phyloP scores from a whole-genome alignment of 768 basidiomycete genomes.

The Podaxis sp. region DNA sequence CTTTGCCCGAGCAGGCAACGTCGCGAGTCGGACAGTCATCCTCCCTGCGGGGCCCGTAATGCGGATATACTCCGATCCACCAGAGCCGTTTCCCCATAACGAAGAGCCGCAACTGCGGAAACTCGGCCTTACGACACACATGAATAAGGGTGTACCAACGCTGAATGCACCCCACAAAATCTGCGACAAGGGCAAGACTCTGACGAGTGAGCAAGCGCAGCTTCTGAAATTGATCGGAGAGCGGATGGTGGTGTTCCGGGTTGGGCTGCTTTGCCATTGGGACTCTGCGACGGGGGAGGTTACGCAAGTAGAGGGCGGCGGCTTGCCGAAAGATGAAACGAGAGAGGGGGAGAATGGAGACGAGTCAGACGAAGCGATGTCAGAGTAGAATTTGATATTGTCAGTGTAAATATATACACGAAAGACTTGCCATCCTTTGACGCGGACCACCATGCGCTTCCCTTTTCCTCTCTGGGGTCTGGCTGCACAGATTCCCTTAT shows the following conservation, averaged over 20 bases:
- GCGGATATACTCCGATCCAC: constrained; percentile 74
- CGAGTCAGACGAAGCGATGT: constrained; percentile 18
- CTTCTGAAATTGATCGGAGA: constrained; percentile 89
- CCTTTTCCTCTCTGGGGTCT: constrained; percentile 54
- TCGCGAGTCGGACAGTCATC: constrained; percentile 68
- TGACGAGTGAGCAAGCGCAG: constrained; percentile 89
- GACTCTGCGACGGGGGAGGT: constrained; percentile 67
- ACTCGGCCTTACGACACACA: constrained; percentile 80
- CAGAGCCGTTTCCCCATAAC: constrained; percentile 93
- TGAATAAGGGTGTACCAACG: constrained; percentile 88
- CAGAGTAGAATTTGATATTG: constrained; percentile 26
- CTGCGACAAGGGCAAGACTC: constrained; percentile 76
- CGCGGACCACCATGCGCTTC: constrained; percentile 45
- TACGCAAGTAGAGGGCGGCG: constrained; percentile 51
- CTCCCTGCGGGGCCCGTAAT: constrained; percentile 86
- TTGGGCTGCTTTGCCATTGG: constrained; percentile 73
- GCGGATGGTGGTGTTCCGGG: constrained; percentile 83
- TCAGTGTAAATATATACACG: constrained; percentile 14
- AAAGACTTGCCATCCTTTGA: not conserved
- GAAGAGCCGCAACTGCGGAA: constrained; percentile 96
- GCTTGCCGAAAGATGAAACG: constrained; percentile 35
- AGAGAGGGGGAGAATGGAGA: constrained; percentile 44
- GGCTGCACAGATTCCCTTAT: constrained; percentile 53
- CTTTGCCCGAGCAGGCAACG: constrained; percentile 88
- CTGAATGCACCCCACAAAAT: constrained; percentile 77